phyloP scores from a whole-genome alignment of 352 stramenopile genomes.

The Phytophthora sojae region DNA sequence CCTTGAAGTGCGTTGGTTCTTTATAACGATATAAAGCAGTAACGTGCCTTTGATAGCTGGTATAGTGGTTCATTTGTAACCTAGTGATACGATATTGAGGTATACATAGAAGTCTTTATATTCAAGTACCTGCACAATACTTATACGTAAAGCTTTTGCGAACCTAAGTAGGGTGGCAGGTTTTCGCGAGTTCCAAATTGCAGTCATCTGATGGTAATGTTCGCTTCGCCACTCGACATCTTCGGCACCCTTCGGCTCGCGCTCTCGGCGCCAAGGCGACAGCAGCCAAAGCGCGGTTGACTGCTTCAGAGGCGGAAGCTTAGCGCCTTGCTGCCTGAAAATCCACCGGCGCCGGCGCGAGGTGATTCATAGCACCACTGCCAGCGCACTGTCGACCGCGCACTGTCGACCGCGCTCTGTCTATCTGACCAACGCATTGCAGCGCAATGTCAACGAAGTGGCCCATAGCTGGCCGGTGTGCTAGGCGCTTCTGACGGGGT shows the following conservation, averaged over 20 bases:
- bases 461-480: background rate
- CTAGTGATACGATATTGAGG: no score
- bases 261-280: constrained; percentile 6
- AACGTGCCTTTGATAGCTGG: no score
- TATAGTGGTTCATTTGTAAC: no score
- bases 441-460: background rate
- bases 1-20: background rate
- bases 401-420: no score
- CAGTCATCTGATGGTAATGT: constrained; percentile 15
- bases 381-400: background rate
- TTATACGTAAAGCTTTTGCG: background rate
- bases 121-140: background rate
- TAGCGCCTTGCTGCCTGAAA: background rate
- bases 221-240: background rate
- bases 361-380: constrained; percentile 3
- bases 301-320: constrained; percentile 6
- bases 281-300: constrained; percentile 8
- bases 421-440: background rate
- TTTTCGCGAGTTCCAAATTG: constrained; percentile 17
- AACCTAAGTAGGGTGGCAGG: background rate
- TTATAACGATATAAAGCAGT: background rate
- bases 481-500: constrained; percentile 3
- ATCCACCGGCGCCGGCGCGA: constrained; percentile 3
- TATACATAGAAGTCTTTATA: background rate
- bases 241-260: constrained; percentile 6